Evolutionary conservation across 2,329 filamentous ascomycete species (phyloP).

Genomic region (Dactylonectria macrodidyma): DNA sequence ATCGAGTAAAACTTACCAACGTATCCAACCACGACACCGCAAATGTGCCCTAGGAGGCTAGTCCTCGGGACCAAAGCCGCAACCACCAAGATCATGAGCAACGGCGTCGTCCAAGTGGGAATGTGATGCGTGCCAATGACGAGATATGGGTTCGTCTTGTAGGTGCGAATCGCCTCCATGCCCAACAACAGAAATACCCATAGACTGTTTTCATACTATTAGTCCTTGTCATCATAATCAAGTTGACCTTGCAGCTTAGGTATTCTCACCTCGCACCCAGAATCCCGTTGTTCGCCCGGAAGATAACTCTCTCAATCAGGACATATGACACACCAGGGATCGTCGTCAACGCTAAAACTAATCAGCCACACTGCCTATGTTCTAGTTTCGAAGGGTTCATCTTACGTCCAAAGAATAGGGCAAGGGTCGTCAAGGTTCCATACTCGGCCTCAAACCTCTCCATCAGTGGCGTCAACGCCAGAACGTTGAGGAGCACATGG

Average conservation of each 20-base stretch:
- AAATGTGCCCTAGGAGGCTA: conserved; percentile 89
- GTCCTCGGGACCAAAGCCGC: conserved; percentile 85
- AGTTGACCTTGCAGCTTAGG: not conserved
- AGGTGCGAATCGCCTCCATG: conserved; percentile 89
- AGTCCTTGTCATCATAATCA: conserved; percentile 9
- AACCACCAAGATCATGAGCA: conserved; percentile 82
- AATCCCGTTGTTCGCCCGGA: conserved; percentile 80
- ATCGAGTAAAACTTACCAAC: conserved; percentile 72
- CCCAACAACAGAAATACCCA: conserved; percentile 94
- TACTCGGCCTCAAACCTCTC: conserved; percentile 95
- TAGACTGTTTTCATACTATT: conserved; percentile 70
- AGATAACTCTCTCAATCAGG: conserved; percentile 80
- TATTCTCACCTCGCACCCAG: conserved; percentile 83
- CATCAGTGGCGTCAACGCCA: conserved; percentile 88
- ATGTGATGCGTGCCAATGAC: conserved; percentile 76
- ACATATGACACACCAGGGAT: conserved; percentile 88
- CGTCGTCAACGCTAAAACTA: conserved; percentile 78
- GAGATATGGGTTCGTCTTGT: conserved; percentile 84
- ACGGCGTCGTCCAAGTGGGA: conserved; percentile 91
- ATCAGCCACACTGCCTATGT: conserved; percentile 24
- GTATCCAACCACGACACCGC: conserved; percentile 88
- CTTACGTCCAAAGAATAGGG: conserved; percentile 93
- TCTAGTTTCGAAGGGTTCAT: not conserved
- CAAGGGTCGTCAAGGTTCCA: conserved; percentile 89
- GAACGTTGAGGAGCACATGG: conserved; percentile 83